Base-by-base conservation (phyloP, 805 yeast genomes). In the Cyberlindnera petersonii region DNA sequence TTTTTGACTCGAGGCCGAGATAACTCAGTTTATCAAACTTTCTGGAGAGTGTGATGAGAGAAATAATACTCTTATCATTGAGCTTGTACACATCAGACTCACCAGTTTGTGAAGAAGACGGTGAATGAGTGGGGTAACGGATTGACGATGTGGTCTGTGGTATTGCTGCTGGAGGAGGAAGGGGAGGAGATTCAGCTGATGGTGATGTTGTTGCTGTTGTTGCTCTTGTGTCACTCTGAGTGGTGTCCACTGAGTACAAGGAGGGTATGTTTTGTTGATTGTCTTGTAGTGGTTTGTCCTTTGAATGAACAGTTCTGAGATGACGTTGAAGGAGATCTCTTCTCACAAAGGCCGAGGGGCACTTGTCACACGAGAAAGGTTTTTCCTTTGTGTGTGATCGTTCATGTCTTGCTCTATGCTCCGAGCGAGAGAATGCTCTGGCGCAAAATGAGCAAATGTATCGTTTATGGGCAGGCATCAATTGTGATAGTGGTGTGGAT, bases 401-500 rank as follows among this genome's bases (percentile, higher is more conserved):
- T 58, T 84, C 91, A 52, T 84, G 93, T 34, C 93, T 72, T 29
- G 81, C 75, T 49, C 82, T 74, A 59, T 84, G 93, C 57, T 84
- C 93, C 9, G 84, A 75, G 36, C 93, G 65, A n/a, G 87, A 77
- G 55, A 84, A 84, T 6, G 86, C 82, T 46, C 89, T 68, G 23
- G 88, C 85, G 52, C 95, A 85, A 55, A 75, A 84, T 6, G 84
- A 77, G 62, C 95, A 85, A 27, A 82, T 74, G 59, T 83, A 84
- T 51, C 83, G 77, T 49, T 82, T 72, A 50, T 73, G 80, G 27
- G 80, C 64, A 11, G 55, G 53, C 57, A 51, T 53, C 16, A n/a
- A n/a, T n/a, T n/a, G n/a, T n/a, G n/a, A n/a, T n/a, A n/a, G n/a
- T n/a, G n/a, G n/a, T n/a, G n/a, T n/a, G n/a, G n/a, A n/a, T n/a